Evolutionary conservation across 2,329 filamentous ascomycete genomes (phyloP), one percentile per base, ranked within the genome.

Genomic region (Penicillium sp.): DNA sequence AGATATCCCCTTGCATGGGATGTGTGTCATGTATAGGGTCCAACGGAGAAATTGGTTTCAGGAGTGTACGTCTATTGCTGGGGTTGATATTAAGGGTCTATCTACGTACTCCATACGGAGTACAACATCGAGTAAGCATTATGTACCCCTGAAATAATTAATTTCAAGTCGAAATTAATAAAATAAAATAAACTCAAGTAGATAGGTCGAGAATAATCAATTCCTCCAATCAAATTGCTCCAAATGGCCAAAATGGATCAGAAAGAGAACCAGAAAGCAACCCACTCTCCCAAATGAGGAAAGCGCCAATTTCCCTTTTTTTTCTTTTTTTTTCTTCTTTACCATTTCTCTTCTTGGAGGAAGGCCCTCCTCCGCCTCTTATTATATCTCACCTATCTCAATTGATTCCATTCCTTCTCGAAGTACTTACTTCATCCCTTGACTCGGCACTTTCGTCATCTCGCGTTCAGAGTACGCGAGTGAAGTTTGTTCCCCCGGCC

Each of bases 391-490:
- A 31, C 23, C 29, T 29, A 33, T 39, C n/a, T 41, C 38, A 31
- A 33, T 33, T 33, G 31, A 45, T 49, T 25, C 33, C 43, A 49
- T 49, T 49, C 21, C 41, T 57, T 51, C 25, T 39, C 25, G 33
- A 55, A 43, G 19, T 51, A 17, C 23, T 13, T 35, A 15, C 6
- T 41, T 25, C 19, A 57, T 42, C 54, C 54, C 55, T 53, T 57
- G 48, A 52, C 7, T 55, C 53, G 53, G 53, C 38, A 42, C 48
- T 38, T 55, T 55, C 53, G 53, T 56, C 53, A 56, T 56, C 21
- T 50, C 39, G 53, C 54, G 33, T 49, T 15, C 23, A 27, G 9
- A 48, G 43, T 54, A 29, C 35, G 42, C 49, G 49, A 19, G 48
- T 31, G 6, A 25, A 25, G 39, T 19, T 43, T 45, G 25, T 48